Base-by-base conservation (phyloP, 1,139 yeast species). In the Yamadazyma conglobata region DNA sequence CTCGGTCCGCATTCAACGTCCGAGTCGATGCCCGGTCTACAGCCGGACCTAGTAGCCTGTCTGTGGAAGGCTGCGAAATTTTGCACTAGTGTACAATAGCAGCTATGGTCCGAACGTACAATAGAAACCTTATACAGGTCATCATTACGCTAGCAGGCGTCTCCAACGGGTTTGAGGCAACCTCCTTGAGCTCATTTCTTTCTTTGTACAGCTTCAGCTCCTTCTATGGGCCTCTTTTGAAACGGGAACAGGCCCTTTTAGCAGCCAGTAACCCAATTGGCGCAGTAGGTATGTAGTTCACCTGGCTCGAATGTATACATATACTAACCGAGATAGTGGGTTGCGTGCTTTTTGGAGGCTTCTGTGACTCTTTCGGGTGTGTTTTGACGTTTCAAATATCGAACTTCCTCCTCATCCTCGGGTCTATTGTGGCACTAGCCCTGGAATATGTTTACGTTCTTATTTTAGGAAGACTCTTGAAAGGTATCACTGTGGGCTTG, bases 401-500 rank as follows among this genome's bases (percentile, higher is more conserved):
- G 4, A 48, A 54, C n/a, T 9, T 48, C 1, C 35, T 56, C 5
- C 62, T 69, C 67, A 33, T 48, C 3, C 15, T 41, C 8, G 68
- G 67, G 0, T 44, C 59, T 14, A 22, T 47, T 6, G 38, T 54
- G 10, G 46, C 47, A 3, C 48, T 52, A 19, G 37, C 54, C 16
- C 62, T 61, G 56, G 43, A 48, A 9, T 50, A 46, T 24, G 38
- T 51, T 4, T 47, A 49, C 25, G 37, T 58, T 22, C 40, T 62
- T 5, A 52, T 60, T 2, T 25, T 56, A 9, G 64, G 61, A 14
- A 43, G 60, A 19, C 37, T 56, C 2, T 30, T 55, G 10, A 62
- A 58, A 35, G 70, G 70, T 0, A 15, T 53, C 3, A 42, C 61
- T 5, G 42, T 60, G 28, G 70, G 70, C 3, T 38, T 59, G 20